Percentiles rank a stretch among this genome's conserved stretches.
Evolutionary conservation across 345 rosid genomes (phyloP).

Genomic region (Eucalyptus marginata): DNA sequence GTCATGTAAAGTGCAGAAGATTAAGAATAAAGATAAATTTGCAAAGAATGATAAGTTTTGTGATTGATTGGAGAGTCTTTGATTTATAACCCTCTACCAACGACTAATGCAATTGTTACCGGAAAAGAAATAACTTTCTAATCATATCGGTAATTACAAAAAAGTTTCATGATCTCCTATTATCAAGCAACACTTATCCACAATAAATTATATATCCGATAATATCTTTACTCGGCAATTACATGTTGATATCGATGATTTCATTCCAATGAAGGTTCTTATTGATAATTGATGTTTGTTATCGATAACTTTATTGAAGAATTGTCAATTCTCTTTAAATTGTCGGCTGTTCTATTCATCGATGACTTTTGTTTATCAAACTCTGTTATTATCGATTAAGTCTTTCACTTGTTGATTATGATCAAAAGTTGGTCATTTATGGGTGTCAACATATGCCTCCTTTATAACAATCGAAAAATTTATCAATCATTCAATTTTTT

Average conservation of each 20-base stretch:
- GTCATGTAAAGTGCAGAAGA: background rate
- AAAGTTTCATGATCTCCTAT: background rate
- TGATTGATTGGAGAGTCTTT: background rate
- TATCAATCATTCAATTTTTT: background rate
- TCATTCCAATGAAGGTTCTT: fast-evolving
- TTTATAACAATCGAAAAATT: fast-evolving
- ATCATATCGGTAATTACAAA: background rate
- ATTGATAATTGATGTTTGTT: background rate
- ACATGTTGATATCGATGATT: background rate
- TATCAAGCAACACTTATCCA: background rate
- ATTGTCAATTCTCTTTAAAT: fast-evolving
- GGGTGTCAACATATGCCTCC: background rate
- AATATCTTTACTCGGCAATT: fast-evolving
- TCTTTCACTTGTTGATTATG: background rate
- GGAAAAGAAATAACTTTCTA: background rate
- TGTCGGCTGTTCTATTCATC: background rate
- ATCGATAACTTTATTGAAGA: background rate
- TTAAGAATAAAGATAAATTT: background rate
- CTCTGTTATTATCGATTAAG: background rate
- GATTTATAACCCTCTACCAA: background rate
- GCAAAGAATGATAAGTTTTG: background rate
- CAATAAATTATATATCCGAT: background rate
- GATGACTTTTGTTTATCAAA: background rate
- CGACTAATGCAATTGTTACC: background rate
- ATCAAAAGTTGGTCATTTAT: background rate